Percentiles rank a stretch among this genome's conserved stretches.
phyloP scores from a whole-genome alignment of 1,284 basidiomycete genomes.

The Pseudozyma sp. region DNA sequence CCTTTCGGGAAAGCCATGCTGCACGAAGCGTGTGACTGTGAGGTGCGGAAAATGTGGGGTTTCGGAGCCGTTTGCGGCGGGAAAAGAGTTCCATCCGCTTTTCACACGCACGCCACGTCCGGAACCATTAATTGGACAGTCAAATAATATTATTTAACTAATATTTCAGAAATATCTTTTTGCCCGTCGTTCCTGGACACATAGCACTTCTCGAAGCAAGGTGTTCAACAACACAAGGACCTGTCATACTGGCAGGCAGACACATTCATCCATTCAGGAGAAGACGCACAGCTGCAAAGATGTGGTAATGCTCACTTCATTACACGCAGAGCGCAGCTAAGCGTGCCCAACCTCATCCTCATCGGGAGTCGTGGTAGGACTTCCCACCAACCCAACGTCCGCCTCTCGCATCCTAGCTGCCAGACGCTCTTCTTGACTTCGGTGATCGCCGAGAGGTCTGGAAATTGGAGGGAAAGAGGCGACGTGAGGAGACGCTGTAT shows the following conservation, averaged over 20 bases:
- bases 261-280: too few species aligned
- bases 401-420: conserved; percentile 54
- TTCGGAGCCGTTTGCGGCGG: conserved; percentile 27
- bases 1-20: not conserved
- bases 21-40: not conserved
- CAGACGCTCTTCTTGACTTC: conserved; percentile 43
- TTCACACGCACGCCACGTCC: conserved; percentile 24
- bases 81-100: conserved; percentile 17
- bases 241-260: too few species aligned
- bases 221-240: too few species aligned
- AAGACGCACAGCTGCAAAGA: too few species aligned
- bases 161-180: too few species aligned
- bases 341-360: conserved; percentile 16
- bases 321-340: not conserved
- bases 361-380: conserved; percentile 37
- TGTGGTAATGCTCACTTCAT: too few species aligned
- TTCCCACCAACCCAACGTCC: conserved; percentile 51
- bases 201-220: too few species aligned
- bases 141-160: not conserved
- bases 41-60: conserved; percentile 25
- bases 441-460: conserved; percentile 16
- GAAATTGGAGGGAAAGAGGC: conserved; percentile 8
- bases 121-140: not conserved
- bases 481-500: not conserved
- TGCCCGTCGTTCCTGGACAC: too few species aligned